A percentile compares a stretch with the other conserved stretches of the same genome.
Conservation (phyloP, 371 early-diverging fungal genomes). For the Apophysomyces variabilis region DNA sequence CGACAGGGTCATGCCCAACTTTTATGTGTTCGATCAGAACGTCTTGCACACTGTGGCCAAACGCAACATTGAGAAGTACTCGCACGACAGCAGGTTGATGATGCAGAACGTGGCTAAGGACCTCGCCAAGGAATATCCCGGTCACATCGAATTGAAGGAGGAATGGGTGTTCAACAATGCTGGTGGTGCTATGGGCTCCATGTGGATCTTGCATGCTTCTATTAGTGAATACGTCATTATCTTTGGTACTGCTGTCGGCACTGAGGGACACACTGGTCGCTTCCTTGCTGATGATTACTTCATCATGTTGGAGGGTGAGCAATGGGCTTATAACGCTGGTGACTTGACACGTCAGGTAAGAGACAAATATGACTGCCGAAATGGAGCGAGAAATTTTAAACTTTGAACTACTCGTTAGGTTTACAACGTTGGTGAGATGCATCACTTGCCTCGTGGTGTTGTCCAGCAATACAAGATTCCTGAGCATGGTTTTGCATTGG, state of each 20-base stretch:
- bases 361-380: too few relatives aligned
- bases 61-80: slow-evolving; percentile 45
- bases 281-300: slow-evolving; percentile 61
- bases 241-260: slow-evolving; percentile 61
- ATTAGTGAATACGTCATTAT: slow-evolving; percentile 60
- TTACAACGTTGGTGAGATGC: slow-evolving; percentile 55
- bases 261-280: slow-evolving; percentile 61
- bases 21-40: slow-evolving; percentile 51
- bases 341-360: slow-evolving; percentile 40
- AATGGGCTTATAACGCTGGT: slow-evolving; percentile 59
- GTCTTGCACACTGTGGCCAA: slow-evolving; percentile 48
- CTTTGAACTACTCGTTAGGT: slow-evolving; percentile 25
- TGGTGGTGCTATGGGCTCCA: slow-evolving; percentile 64
- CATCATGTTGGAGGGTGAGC: slow-evolving; percentile 61
- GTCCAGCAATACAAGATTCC: slow-evolving; percentile 60
- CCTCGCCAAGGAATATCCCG: slow-evolving; percentile 48
- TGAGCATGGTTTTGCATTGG: slow-evolving; percentile 59
- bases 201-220: slow-evolving; percentile 59
- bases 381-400: not conserved
- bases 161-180: slow-evolving; percentile 64
- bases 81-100: slow-evolving; percentile 38
- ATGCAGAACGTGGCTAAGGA: slow-evolving; percentile 42
- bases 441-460: slow-evolving; percentile 52
- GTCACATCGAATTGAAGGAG: slow-evolving; percentile 47
- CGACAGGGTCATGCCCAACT: slow-evolving; percentile 44